phyloP scores from a whole-genome alignment of 352 stramenopile genomes.

The Phytophthora pinifolia region DNA sequence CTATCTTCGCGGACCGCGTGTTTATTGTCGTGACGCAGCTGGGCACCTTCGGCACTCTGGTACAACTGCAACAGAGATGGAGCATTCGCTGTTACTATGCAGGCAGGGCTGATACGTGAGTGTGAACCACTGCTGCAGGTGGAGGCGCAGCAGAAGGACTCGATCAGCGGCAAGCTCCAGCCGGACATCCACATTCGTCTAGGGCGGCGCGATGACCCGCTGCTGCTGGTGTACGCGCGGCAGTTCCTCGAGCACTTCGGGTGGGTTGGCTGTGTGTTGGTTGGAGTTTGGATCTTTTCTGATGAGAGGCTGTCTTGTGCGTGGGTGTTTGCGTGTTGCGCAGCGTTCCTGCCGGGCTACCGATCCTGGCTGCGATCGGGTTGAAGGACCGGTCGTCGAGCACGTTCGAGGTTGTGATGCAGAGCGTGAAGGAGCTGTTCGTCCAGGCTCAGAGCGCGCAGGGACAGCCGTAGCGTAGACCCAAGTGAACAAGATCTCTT shows the following conservation, averaged over 20 bases:
- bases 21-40: constrained; percentile 84
- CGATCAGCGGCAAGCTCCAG: constrained; percentile 77
- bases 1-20: constrained; percentile 78
- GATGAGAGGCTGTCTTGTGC: not conserved
- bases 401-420: constrained; percentile 79
- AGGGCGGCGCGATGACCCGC: constrained; percentile 74
- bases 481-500: not conserved
- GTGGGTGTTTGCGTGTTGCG: not conserved
- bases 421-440: constrained; percentile 54
- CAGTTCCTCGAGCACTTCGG: constrained; percentile 87
- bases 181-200: constrained; percentile 77
- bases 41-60: constrained; percentile 79
- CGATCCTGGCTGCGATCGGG: constrained; percentile 70
- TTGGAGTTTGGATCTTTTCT: not conserved
- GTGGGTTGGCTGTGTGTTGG: constrained; percentile 32
- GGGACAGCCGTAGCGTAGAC: constrained; percentile 6
- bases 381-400: constrained; percentile 74
- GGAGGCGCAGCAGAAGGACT: constrained; percentile 73
- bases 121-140: constrained; percentile 33
- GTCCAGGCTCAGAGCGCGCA: constrained; percentile 23
- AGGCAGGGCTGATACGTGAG: not conserved
- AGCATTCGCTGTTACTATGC: not conserved
- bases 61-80: constrained; percentile 17
- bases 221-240: constrained; percentile 80
- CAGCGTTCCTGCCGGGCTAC: constrained; percentile 64